Base-by-base conservation (phyloP, 2,329 filamentous ascomycete genomes). In the Nectriaceae sp. region DNA sequence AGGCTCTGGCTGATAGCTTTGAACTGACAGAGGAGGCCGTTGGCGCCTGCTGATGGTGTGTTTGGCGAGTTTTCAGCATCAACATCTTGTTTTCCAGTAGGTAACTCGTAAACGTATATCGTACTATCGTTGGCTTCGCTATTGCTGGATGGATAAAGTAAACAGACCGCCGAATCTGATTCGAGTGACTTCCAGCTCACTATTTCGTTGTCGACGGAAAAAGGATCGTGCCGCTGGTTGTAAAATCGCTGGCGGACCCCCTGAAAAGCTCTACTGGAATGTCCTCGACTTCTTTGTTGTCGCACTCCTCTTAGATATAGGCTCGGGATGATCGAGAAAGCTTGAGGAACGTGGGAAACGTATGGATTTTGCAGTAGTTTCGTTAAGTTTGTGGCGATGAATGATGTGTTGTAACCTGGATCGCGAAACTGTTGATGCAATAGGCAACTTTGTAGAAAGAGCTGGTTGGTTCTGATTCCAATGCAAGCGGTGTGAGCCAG, bases 391-490 rank as follows among this genome's bases (percentile, higher is more conserved):
- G 86, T 85, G 29, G 80, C 76, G 47, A 89, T 88, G 59, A 87
- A 89, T 2, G 84, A 84, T 0, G 85, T 89, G 59, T 88, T 84
- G 13, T 55, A 55, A 16, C 40, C 36, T 5, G 40, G 42, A 2
- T 42, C 44, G 24, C 37, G 44, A 56, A 89, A 89, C 52, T 79
- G 80, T 0, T 77, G 72, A 54, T 83, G 85, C n/a, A 77, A 75
- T 52, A 84, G 84, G 54, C 87, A 76, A 16, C 76, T 73, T 65
- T 88, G 88, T 39, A 89, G 66, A 60, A 89, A 89, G 53, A 87
- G 83, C 42, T 89, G 87, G 61, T 89, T 89, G 2, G 85, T 89
- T 42, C 70, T 66, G 41, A 75, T 67, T 18, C 72, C 74, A 43
- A 73, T 64, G 44, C 74, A 76, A 16, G 67, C 65, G 1, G 68